phyloP scores from a whole-genome alignment of 345 rosid genomes.

The Rhodamnia rubescens region DNA sequence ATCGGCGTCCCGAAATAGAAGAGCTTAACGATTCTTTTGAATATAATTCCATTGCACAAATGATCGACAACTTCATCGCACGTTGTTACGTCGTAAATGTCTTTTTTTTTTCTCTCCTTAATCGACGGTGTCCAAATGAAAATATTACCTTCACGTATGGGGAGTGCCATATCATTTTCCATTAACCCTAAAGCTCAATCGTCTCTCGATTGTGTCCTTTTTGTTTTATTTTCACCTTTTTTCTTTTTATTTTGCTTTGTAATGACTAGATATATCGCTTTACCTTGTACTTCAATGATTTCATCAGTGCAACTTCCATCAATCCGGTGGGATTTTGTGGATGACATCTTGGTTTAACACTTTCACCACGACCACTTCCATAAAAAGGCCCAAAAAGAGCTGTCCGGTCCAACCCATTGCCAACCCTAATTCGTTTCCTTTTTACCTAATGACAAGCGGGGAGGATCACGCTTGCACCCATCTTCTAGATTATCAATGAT shows the following conservation, averaged over 20 bases:
- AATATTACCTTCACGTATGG: not conserved
- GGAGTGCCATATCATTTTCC: not conserved
- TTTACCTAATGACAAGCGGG: not conserved
- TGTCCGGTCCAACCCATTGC: constrained; percentile 27
- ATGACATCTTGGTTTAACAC: constrained; percentile 15
- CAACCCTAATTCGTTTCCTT: constrained; percentile 4
- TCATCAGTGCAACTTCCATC: not conserved
- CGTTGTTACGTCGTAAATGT: not conserved
- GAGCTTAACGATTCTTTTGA: not conserved
- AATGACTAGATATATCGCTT: not conserved
- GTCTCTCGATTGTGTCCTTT: not conserved
- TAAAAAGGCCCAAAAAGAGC: constrained; percentile 9
- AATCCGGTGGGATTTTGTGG: not conserved
- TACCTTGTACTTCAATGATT: not conserved
- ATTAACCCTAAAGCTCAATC: not conserved
- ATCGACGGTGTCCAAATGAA: not conserved
- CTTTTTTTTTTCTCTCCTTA: not conserved
- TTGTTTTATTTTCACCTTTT: not conserved
- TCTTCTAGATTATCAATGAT: not conserved
- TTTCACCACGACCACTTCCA: constrained; percentile 12
- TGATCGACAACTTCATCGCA: not conserved
- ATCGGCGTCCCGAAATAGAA: not conserved
- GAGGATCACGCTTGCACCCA: not conserved
- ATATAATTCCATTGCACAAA: not conserved
- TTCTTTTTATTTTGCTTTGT: not conserved